Conservation (phyloP, 495 filamentous ascomycete genomes). For the Bryoglossum gracile region DNA sequence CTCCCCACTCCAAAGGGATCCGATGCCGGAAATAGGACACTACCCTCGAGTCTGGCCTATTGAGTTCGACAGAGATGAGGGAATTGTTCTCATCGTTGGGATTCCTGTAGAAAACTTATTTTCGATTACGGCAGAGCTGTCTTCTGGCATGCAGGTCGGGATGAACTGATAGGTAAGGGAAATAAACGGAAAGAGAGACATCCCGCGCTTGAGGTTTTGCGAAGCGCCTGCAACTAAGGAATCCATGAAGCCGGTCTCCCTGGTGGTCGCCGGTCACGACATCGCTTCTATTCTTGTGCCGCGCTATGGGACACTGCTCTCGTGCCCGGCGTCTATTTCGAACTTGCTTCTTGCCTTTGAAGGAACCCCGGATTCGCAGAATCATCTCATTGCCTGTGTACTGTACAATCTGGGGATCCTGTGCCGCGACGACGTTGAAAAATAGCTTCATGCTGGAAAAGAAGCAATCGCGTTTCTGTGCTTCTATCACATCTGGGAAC, state of each 20-base stretch:
- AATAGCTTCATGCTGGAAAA: slow-evolving; percentile 2
- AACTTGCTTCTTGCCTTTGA: not conserved
- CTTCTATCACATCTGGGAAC: slow-evolving; percentile 5
- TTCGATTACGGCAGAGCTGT: not conserved
- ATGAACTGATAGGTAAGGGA: not conserved
- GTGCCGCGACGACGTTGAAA: slow-evolving; percentile 4
- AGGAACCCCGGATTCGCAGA: too few species aligned
- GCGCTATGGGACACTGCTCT: not conserved
- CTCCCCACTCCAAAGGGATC: too few species aligned
- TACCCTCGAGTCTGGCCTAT: too few species aligned
- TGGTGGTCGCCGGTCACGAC: not conserved
- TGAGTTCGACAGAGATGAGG: too few species aligned
- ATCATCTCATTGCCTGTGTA: not conserved
- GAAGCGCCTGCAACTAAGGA: slow-evolving; percentile 9
- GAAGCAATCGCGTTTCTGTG: not conserved
- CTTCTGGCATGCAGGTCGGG: not conserved
- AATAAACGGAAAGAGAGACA: not conserved
- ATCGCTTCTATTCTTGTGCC: slow-evolving; percentile 4
- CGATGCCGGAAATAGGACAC: too few species aligned
- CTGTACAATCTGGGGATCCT: not conserved
- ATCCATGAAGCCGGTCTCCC: not conserved
- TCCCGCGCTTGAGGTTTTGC: slow-evolving; percentile 4
- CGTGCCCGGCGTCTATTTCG: not conserved
- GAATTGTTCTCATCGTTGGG: too few species aligned
- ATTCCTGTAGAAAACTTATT: too few species aligned